phyloP scores from a whole-genome alignment of 352 stramenopile genomes.

The Phytophthora podocarpi region DNA sequence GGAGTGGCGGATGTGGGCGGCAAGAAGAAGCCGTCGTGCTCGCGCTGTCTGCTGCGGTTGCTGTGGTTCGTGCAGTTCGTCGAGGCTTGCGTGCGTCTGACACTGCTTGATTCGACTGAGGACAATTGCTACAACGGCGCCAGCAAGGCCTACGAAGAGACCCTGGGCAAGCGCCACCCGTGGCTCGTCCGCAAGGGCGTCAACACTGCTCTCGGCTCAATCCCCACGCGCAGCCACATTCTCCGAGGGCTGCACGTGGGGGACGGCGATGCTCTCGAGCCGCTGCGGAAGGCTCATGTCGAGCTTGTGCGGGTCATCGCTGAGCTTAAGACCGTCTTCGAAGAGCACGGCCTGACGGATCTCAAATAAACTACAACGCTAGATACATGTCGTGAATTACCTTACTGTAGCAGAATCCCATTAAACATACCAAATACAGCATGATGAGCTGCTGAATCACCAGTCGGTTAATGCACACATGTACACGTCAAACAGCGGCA shows the following conservation, averaged over 20 bases:
- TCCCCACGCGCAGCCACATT: conserved; percentile 65
- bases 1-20: conserved; percentile 63
- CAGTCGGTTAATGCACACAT: no score
- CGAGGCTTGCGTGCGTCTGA: conserved; percentile 70
- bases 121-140: conserved; percentile 70
- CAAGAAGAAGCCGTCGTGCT: conserved; percentile 86
- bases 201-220: conserved; percentile 68
- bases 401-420: conserved; percentile 14
- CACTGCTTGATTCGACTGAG: conserved; percentile 64
- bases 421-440: not conserved
- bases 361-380: conserved; percentile 64
- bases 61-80: conserved; percentile 89
- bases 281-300: conserved; percentile 49
- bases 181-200: conserved; percentile 89
- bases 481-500: no score
- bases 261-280: conserved; percentile 43
- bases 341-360: conserved; percentile 70
- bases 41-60: conserved; percentile 70
- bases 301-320: conserved; percentile 54
- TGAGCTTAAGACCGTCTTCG: conserved; percentile 57
- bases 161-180: conserved; percentile 75
- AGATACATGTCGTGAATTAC: conserved; percentile 33
- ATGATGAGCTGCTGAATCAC: no score
- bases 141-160: conserved; percentile 85
- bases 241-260: conserved; percentile 51